Conservation (phyloP, 1,284 basidiomycete species). For the Meira miltonrushii region DNA sequence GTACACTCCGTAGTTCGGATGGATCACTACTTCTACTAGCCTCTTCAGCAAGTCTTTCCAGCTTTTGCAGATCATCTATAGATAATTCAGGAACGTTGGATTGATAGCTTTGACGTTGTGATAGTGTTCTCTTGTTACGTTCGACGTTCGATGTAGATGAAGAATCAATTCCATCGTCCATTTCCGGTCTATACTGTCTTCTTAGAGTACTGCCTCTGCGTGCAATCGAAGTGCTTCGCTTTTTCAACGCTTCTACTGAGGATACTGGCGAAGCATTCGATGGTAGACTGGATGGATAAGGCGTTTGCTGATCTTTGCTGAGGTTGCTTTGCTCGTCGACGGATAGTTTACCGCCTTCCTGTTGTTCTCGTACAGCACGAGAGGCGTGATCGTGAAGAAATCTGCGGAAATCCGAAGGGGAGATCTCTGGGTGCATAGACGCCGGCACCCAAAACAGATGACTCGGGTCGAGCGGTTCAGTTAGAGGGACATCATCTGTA, state of each 20-base stretch:
- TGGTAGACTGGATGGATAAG: not conserved
- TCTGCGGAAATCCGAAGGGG: slow-evolving; percentile 86
- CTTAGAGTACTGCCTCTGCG: slow-evolving; percentile 45
- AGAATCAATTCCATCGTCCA: slow-evolving; percentile 49
- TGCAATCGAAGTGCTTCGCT: slow-evolving; percentile 37
- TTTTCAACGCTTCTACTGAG: slow-evolving; percentile 21
- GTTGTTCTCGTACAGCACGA: slow-evolving; percentile 46
- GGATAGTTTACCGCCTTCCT: slow-evolving; percentile 10
- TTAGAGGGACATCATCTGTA: slow-evolving; percentile 9
- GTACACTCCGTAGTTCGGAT: slow-evolving; percentile 69
- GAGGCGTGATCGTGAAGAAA: slow-evolving; percentile 87
- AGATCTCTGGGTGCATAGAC: slow-evolving; percentile 90
- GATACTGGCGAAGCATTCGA: slow-evolving; percentile 8
- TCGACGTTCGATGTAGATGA: slow-evolving; percentile 47
- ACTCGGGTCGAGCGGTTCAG: slow-evolving; percentile 30
- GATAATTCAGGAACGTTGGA: slow-evolving; percentile 63
- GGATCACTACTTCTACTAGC: slow-evolving; percentile 69
- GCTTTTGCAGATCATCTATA: slow-evolving; percentile 81
- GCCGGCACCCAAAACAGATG: slow-evolving; percentile 97
- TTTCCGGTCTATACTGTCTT: slow-evolving; percentile 63
- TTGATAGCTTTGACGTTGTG: not conserved
- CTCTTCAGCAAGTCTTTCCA: slow-evolving; percentile 87
- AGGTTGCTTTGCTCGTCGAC: not conserved
- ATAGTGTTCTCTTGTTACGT: not conserved
- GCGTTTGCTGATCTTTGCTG: no score